Conservation (phyloP, 768 basidiomycete genomes). For the Piloderma croceum region DNA sequence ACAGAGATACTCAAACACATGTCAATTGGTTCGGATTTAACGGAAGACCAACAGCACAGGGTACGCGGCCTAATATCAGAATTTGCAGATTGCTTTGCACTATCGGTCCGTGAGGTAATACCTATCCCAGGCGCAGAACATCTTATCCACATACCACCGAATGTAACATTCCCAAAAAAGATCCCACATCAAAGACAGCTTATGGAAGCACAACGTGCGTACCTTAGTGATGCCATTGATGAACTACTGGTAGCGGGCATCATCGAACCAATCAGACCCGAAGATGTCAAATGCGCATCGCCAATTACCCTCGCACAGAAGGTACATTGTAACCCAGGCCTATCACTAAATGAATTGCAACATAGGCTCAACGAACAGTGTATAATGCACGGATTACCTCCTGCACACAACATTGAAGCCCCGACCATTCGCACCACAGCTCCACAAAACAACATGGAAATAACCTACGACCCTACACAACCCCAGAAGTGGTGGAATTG, state of each 20-base stretch:
- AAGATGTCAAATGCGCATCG: constrained; percentile 31
- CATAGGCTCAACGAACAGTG: constrained; percentile 31
- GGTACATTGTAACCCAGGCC: constrained; percentile 23
- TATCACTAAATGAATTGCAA: constrained; percentile 29
- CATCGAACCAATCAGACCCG: constrained; percentile 22
- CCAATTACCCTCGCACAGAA: constrained; percentile 34
- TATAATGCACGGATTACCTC: constrained; percentile 17
- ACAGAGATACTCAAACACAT: constrained; percentile 8
- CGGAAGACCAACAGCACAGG: constrained; percentile 12
- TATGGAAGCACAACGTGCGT: constrained; percentile 27
- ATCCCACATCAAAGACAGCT: constrained; percentile 28
- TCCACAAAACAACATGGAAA: no score
- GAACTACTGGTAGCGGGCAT: constrained; percentile 31
- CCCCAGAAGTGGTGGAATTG: no score
- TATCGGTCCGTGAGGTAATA: constrained; percentile 33
- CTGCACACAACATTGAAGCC: constrained; percentile 15
- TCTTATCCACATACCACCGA: constrained; percentile 26
- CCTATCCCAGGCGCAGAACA: constrained; percentile 28
- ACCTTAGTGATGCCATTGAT: constrained; percentile 25
- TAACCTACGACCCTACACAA: no score
- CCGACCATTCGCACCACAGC: no score
- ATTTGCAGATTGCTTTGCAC: constrained; percentile 36
- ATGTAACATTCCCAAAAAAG: constrained; percentile 25
- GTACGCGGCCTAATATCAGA: constrained; percentile 19
- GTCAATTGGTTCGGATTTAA: constrained; percentile 26